A percentile compares a stretch with the other conserved stretches of the same genome.
Conservation (phyloP, 768 basidiomycete genomes). For the Galerina marginata region DNA sequence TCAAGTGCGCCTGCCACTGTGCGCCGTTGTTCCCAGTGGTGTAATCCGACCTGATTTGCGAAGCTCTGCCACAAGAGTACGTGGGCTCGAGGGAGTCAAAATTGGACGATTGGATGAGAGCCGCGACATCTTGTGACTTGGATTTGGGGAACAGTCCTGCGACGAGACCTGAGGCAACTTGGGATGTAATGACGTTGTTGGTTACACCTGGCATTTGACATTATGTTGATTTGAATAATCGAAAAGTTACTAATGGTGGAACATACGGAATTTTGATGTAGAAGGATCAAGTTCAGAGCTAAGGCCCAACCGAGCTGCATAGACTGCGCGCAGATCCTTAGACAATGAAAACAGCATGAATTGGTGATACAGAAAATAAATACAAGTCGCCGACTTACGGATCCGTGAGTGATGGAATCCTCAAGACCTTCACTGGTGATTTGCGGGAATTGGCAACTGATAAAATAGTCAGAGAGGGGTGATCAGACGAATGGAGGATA, state of each 20-base stretch:
- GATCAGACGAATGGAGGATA: no score
- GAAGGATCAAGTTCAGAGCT: constrained; percentile 35
- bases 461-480: no score
- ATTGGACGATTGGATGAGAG: constrained; percentile 42
- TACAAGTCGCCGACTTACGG: constrained; percentile 27
- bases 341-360: neutral
- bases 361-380: neutral
- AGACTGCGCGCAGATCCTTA: constrained; percentile 51
- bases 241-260: neutral
- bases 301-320: constrained; percentile 47
- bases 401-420: constrained; percentile 50
- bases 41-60: constrained; percentile 36
- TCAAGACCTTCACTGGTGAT: constrained; percentile 49
- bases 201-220: constrained; percentile 45
- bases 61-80: constrained; percentile 46
- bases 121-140: constrained; percentile 30
- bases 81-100: constrained; percentile 56
- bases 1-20: constrained; percentile 49
- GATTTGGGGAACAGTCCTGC: constrained; percentile 50
- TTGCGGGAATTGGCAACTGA: constrained; percentile 56
- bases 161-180: constrained; percentile 53
- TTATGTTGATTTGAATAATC: neutral
- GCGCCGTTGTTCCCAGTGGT: constrained; percentile 42
- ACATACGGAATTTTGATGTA: constrained; percentile 43
- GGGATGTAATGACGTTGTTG: constrained; percentile 58